Evolutionary conservation across 352 stramenopile genomes (phyloP).

Genomic region (Pythium volutum): DNA sequence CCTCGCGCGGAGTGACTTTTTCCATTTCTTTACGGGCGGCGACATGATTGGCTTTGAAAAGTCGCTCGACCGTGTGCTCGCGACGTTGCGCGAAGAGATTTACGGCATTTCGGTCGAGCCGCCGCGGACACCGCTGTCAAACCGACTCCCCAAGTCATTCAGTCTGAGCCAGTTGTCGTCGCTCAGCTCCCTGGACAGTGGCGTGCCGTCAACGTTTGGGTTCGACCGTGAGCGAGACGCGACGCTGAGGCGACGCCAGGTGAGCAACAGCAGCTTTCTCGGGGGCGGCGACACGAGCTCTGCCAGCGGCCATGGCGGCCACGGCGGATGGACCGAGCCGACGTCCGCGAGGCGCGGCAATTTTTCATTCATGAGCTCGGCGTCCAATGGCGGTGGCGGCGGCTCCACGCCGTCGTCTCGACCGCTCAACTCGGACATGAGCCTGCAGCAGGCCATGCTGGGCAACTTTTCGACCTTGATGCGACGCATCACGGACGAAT

Average conservation of each 20-base stretch:
- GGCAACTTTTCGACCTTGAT: conserved; percentile 72
- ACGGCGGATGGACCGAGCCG: conserved; percentile 10
- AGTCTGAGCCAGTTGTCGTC: conserved; percentile 27
- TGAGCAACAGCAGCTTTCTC: conserved; percentile 13
- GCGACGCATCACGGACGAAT: conserved; percentile 48
- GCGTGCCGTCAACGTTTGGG: neutral
- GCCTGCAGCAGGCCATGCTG: conserved; percentile 67
- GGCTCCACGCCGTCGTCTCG: conserved; percentile 20
- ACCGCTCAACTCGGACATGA: conserved; percentile 60
- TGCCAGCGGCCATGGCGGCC: conserved; percentile 10
- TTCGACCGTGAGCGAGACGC: conserved; percentile 20
- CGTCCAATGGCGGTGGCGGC: neutral
- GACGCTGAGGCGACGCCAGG: conserved; percentile 12
- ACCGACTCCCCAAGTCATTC: conserved; percentile 20
- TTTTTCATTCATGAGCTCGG: conserved; percentile 19
- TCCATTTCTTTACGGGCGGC: conserved; percentile 75
- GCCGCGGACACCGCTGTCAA: conserved; percentile 1
- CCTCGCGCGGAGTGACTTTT: conserved; percentile 75
- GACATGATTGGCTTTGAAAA: conserved; percentile 77
- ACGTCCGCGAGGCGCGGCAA: conserved; percentile 1
- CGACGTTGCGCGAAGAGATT: conserved; percentile 61
- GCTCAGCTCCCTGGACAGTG: conserved; percentile 2
- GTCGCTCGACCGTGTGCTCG: conserved; percentile 51
- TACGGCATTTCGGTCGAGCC: conserved; percentile 55
- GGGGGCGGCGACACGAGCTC: conserved; percentile 8